A percentile compares a stretch with the other conserved stretches of the same genome.
Conservation (phyloP, 768 basidiomycete species). For the Rhizopogon vesiculosus region DNA sequence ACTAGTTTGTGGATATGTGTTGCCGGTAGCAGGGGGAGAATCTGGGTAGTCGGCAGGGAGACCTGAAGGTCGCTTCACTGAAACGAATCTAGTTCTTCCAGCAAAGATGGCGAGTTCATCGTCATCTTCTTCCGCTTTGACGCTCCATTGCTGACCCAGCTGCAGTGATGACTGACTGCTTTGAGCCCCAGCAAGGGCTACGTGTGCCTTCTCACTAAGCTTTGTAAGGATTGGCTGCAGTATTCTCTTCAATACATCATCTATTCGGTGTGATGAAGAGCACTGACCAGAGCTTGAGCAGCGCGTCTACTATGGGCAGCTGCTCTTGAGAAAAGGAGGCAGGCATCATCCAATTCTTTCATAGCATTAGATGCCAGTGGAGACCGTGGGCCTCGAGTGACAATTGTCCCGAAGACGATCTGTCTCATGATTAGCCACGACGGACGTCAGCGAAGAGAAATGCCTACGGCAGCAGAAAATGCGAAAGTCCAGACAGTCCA, state of each 20-base stretch:
- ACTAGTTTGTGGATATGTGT: background rate
- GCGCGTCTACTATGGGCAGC: conserved; percentile 56
- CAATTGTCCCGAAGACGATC: conserved; percentile 79
- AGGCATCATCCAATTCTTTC: conserved; percentile 64
- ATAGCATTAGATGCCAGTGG: conserved; percentile 65
- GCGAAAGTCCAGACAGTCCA: conserved; percentile 63
- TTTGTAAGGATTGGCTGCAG: conserved; percentile 53
- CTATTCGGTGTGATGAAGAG: background rate
- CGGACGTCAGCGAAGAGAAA: background rate
- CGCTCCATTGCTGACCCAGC: conserved; percentile 42
- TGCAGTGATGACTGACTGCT: conserved; percentile 26
- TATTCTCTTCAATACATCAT: background rate
- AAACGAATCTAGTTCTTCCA: conserved; percentile 60
- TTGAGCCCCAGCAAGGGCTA: conserved; percentile 40
- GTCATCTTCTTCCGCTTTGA: conserved; percentile 47
- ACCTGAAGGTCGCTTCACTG: conserved; percentile 33
- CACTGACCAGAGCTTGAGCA: conserved; percentile 57
- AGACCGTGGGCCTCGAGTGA: conserved; percentile 66
- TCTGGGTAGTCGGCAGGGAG: conserved; percentile 1
- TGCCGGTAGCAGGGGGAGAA: background rate
- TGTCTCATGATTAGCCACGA: conserved; percentile 20
- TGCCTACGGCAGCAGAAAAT: conserved; percentile 47
- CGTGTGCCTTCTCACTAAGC: conserved; percentile 63
- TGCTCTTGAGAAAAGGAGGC: conserved; percentile 60
- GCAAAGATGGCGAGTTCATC: conserved; percentile 71